Conservation (phyloP, 495 filamentous ascomycete species). For the Penicillium canescens region DNA sequence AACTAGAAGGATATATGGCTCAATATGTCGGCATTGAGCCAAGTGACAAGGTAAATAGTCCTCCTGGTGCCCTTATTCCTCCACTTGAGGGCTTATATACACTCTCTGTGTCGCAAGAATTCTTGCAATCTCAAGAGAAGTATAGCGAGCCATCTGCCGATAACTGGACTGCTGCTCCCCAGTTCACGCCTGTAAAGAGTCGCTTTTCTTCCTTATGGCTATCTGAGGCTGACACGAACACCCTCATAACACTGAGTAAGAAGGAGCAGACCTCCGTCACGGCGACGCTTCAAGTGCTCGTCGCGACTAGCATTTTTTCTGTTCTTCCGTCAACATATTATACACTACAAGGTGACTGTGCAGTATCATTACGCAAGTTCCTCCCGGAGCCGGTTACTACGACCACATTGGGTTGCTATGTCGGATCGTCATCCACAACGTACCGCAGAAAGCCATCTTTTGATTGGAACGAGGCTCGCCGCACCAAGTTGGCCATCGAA, state of each 20-base stretch:
- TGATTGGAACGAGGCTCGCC: conserved; percentile 5
- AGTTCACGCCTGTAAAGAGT: conserved; percentile 3
- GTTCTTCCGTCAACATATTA: conserved; percentile 1
- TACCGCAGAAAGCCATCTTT: conserved; percentile 1
- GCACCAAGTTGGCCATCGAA: conserved; percentile 4
- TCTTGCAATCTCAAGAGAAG: background rate
- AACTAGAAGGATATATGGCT: conserved; percentile 1
- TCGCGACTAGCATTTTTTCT: background rate
- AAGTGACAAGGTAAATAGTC: background rate
- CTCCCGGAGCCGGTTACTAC: conserved; percentile 1
- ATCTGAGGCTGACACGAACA: background rate
- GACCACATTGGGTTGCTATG: conserved; percentile 8
- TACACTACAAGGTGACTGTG: conserved; percentile 4
- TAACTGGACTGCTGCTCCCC: conserved; percentile 2
- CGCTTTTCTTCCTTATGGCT: conserved; percentile 7
- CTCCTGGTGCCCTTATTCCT: background rate
- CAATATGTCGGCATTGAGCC: background rate
- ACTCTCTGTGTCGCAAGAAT: background rate
- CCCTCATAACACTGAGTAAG: background rate
- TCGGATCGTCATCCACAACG: background rate
- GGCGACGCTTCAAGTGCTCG: background rate
- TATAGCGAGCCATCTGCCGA: background rate
- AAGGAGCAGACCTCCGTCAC: conserved; percentile 2
- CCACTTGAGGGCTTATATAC: background rate
- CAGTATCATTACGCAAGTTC: conserved; percentile 4